Evolutionary conservation across 768 basidiomycete genomes (phyloP).

Genomic region (Tylopilus felleus): DNA sequence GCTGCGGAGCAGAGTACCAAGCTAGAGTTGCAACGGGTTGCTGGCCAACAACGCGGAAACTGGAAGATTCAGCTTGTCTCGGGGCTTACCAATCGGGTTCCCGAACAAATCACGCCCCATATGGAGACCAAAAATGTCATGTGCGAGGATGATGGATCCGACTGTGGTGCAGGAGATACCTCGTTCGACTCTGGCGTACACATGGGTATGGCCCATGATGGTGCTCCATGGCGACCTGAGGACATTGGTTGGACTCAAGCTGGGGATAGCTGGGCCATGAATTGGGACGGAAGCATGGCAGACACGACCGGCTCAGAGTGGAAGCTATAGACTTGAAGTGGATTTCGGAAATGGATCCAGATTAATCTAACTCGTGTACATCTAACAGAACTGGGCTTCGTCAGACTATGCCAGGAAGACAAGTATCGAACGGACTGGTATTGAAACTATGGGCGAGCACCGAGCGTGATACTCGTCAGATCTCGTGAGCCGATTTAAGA

Average conservation of each 20-base stretch:
- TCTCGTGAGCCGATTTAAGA: constrained; percentile 13
- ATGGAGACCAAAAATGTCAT: constrained; percentile 10
- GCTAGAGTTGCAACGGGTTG: constrained; percentile 23
- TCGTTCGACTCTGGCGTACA: constrained; percentile 31
- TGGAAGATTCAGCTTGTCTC: constrained; percentile 33
- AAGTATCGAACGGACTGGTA: constrained; percentile 20
- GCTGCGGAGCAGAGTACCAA: constrained; percentile 21
- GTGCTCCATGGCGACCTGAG: constrained; percentile 2
- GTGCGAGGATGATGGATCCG: constrained; percentile 22
- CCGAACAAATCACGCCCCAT: constrained; percentile 4
- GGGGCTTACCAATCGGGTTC: constrained; percentile 7
- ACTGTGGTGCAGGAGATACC: constrained; percentile 14
- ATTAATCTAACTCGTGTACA: constrained; percentile 29
- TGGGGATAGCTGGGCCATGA: constrained; percentile 7
- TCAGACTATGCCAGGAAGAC: constrained; percentile 1
- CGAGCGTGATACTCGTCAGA: constrained; percentile 10
- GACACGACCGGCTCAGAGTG: neutral
- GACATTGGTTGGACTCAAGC: constrained; percentile 15
- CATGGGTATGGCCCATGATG: constrained; percentile 11
- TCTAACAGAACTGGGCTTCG: constrained; percentile 12
- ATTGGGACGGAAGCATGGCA: neutral
- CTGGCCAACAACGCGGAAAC: constrained; percentile 17
- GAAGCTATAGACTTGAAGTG: neutral
- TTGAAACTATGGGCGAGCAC: constrained; percentile 8
- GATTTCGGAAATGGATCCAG: constrained; percentile 1